Percentiles rank a stretch among this genome's conserved stretches.
Conservation (phyloP, 2,329 filamentous ascomycete genomes). For the Penicillium sp. region DNA sequence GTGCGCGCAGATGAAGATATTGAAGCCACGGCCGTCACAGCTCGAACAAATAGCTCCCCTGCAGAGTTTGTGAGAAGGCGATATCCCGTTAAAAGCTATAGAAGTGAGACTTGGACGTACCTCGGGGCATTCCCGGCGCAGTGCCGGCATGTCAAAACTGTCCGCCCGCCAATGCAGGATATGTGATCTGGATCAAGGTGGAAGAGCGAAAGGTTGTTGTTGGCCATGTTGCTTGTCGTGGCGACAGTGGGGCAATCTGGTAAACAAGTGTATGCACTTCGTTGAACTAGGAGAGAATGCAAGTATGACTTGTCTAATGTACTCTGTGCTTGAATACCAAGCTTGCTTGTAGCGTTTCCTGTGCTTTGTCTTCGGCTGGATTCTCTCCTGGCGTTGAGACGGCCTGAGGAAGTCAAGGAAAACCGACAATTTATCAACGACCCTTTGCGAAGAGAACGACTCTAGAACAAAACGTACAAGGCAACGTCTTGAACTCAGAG, state of each 20-base stretch:
- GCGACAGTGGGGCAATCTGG: neutral
- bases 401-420: neutral
- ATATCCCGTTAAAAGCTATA: neutral
- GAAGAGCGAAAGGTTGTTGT: conserved; percentile 14
- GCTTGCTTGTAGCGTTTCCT: no score
- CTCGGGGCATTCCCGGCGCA: conserved; percentile 41
- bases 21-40: conserved; percentile 34
- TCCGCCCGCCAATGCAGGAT: conserved; percentile 35
- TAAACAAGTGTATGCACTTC: conserved; percentile 1
- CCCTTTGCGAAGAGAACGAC: no score
- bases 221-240: conserved; percentile 20
- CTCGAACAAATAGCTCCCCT: conserved; percentile 28
- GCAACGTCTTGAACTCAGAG: conserved; percentile 8
- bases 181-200: conserved; percentile 33
- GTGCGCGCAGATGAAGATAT: conserved; percentile 30
- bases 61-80: neutral
- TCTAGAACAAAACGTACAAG: conserved; percentile 11
- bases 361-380: no score
- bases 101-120: conserved; percentile 18
- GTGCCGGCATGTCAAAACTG: conserved; percentile 34
- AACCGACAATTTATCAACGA: conserved; percentile 5
- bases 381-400: no score
- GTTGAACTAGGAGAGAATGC: conserved; percentile 2
- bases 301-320: neutral
- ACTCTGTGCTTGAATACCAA: neutral